A percentile compares a stretch with the other conserved stretches of the same genome.
Evolutionary conservation across 2,329 filamentous ascomycete genomes (phyloP).

Genomic region (Fusarium cicatricum): DNA sequence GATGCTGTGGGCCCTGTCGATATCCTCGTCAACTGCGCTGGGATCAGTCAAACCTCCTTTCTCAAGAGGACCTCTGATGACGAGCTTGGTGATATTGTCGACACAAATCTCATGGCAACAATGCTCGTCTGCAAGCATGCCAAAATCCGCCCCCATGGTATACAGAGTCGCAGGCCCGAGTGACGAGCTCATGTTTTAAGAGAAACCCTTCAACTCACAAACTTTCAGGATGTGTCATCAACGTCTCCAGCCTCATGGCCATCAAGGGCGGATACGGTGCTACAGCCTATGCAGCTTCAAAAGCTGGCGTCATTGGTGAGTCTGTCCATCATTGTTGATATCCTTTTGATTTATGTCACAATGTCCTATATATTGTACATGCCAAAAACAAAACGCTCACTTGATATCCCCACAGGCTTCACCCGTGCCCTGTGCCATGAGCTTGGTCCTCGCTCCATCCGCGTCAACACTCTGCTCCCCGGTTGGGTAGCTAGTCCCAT

Average conservation of each 20-base stretch:
- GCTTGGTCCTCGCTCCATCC: conserved; percentile 66
- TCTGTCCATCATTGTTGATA: conserved; percentile 8
- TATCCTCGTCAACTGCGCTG: conserved; percentile 83
- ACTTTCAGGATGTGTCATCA: conserved; percentile 73
- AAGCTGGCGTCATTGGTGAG: conserved; percentile 78
- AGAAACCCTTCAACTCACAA: conserved; percentile 1
- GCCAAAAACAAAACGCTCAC: conserved; percentile 26
- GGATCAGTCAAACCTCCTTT: conserved; percentile 71
- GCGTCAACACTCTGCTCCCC: conserved; percentile 83
- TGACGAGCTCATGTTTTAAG: background rate
- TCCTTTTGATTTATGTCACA: conserved; percentile 26
- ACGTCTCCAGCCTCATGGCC: conserved; percentile 80
- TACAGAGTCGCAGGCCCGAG: background rate
- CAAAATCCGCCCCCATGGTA: conserved; percentile 46
- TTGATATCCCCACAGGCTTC: conserved; percentile 58
- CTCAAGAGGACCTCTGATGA: conserved; percentile 63
- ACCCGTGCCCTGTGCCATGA: conserved; percentile 73
- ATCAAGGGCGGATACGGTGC: conserved; percentile 74
- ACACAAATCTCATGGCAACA: conserved; percentile 75
- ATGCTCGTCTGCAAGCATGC: conserved; percentile 67
- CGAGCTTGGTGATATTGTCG: conserved; percentile 65
- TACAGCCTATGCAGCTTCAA: conserved; percentile 78
- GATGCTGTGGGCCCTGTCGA: conserved; percentile 50
- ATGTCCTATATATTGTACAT: conserved; percentile 36
- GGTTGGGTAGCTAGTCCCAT: conserved; percentile 86